Base-by-base conservation (phyloP, 176 grass and related monocot genomes). In the Oryza punctata region DNA sequence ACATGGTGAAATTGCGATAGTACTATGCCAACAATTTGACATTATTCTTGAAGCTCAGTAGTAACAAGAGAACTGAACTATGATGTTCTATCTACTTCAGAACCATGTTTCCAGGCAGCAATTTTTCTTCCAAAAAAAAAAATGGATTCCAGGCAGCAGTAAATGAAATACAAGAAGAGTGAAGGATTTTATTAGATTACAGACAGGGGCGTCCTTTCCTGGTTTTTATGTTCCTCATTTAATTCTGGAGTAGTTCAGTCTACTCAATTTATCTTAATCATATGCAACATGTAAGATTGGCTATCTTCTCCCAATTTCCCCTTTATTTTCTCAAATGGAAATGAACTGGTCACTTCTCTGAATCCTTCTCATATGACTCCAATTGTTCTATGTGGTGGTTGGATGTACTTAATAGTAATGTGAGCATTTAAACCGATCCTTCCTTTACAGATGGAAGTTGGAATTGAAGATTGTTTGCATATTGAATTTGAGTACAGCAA, bases 401-500 rank as follows among this genome's bases (percentile, higher is more conserved):
- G 28, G 1, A 40, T 75, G 15, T 50, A 75, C 24, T 28, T 33
- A 25, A 43, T 70, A 27, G 11, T 54, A 32, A 46, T 78, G 9
- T 28, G 57, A 50, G 49, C 2, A 35, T 12, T 85, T 26, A n/a
- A 66, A 75, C 38, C 50, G 32, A 3, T 71, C 63, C 10, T 71
- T 66, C 35, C 33, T 79, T 76, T 87, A 41, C 80, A 98, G 96
- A 98, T 98, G 93, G 96, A 98, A 93, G 96, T 98, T 85, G 96
- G 96, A 72, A 98, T 98, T 79, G 96, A 98, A 88, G 96, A 98
- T 83, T 98, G 93, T 25, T 91, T 98, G 85, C 96, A 95, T 79
- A 98, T 98, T 44, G 96, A 98, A 78, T 98, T 98, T 61, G 96
- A 98, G 73, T 98, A 98, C 80, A 98, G 89, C 91, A 95, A 98